Conservation (phyloP, 2,329 filamentous ascomycete genomes). For the Hypomyces perniciosus region DNA sequence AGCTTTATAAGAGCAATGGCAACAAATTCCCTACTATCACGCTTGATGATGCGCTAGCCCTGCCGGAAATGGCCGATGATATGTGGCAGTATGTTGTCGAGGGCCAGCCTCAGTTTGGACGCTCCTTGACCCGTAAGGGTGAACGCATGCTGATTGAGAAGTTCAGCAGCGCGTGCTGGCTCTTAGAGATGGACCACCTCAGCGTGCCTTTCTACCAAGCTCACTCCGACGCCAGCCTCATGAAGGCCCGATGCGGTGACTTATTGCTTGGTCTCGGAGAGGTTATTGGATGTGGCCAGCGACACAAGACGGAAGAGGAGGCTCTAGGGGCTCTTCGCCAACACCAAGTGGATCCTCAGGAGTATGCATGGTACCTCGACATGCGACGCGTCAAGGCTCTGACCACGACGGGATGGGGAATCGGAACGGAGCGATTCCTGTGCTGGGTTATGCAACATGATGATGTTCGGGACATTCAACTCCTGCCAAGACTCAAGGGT, state of each 20-base stretch:
- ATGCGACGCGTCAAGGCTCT: not conserved
- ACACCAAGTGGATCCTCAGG: not conserved
- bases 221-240: not conserved
- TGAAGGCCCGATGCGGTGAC: not conserved
- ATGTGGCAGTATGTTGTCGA: slow-evolving; percentile 6
- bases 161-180: slow-evolving; percentile 2
- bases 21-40: not conserved
- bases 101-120: not conserved
- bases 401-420: not conserved
- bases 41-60: not conserved
- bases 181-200: slow-evolving; percentile 7
- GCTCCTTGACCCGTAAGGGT: slow-evolving; percentile 2
- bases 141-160: not conserved
- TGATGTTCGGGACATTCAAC: not conserved
- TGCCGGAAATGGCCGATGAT: not conserved
- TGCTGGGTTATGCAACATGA: not conserved
- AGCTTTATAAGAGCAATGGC: not conserved
- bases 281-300: not conserved
- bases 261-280: not conserved
- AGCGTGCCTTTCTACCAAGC: slow-evolving; percentile 1
- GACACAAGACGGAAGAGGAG: not conserved
- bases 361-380: not conserved
- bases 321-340: not conserved
- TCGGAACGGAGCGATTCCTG: not conserved
- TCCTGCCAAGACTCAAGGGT: not conserved